Base-by-base conservation (phyloP, 192 early-diverging fungal species). In the Chytriomyces hyalinus region DNA sequence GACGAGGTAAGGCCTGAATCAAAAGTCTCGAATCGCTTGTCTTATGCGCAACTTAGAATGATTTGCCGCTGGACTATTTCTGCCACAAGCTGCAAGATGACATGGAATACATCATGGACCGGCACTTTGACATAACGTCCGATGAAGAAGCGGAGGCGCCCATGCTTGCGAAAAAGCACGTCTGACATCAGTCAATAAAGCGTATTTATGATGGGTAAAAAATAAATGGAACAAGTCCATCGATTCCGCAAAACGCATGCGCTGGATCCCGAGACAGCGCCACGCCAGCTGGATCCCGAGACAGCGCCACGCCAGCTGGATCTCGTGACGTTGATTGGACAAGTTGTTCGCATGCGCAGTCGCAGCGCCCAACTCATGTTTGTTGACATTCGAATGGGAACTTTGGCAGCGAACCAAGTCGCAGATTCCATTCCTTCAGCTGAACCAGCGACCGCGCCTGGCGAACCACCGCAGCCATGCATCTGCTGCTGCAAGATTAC, bases 51-150 rank as follows among this genome's bases (percentile, higher is more conserved):
- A 36, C 36, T 36, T 36, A 36, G 50, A 75, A 75, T 49, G 73
- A 75, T 43, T 66, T 75, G 47, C 73, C 73, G 63, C 61, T 75
- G 61, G 73, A 75, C 48, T 75, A 75, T 65, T 75, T 75, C 47
- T 75, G 73, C 48, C 24, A 49, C 11, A 75, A 75, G 47, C 46
- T 75, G 61, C 36, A 62, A 20, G 73, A 75, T 36, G 73, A 75
- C 44, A 24, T 75, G 6, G 73, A 75, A 64, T 75, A 75, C 49
- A 65, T 75, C 20, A 75, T 75, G 73, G 73, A 75, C 47, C 9
- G 28, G 26, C 11, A 28, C 46, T 75, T 75, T 53, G 73, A 75
- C 63, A 3, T 57, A 2, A 57, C 53, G 13, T 57, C 53, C 13
- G 20, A 13, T 57, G 53, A 57, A n/a, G 53, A 57, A 20, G 53